Evolutionary conservation across 441 rosid species (phyloP), one percentile per base, ranked within the genome.

Genomic region (Croton setiger): DNA sequence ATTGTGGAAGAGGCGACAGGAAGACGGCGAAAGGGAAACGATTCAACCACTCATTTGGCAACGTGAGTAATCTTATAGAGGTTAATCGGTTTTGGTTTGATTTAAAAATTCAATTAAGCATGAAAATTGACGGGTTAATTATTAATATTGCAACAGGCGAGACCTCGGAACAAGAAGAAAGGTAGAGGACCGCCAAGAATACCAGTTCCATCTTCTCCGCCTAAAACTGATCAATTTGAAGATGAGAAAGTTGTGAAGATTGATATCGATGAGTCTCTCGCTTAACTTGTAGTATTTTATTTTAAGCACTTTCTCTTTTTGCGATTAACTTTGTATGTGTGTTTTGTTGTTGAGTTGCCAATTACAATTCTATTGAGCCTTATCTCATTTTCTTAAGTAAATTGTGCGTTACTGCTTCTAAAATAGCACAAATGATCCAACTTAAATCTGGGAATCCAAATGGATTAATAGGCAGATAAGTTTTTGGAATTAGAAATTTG

Each of bases 1-100:
- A 81, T 72, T 92, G 96, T 66, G 95, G 96, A 4, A 73, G 96
- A 76, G 95, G 95, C 56, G 96, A 92, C 75, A 84, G 68, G 80
- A 90, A 90, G 80, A 90, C 95, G 4, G 89, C 76, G 13, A 87
- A 72, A 72, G 96, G 96, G 57, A 90, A 92, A 83, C 93, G 96
- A n/a, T 90, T 90, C 74, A 84, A 82, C 56, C 98, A 90, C 82
- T 90, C 95, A 2, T 90, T 82, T 21, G 97, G 97, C 57, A 88
- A 90, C 75, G 98, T 90, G 62, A 81, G 83, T 72, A 33, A 7
- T 0, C 35, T 0, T n/a, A n/a, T n/a, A n/a, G n/a, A 7, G 18
- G 13, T 53, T 54, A 41, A 44, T 59, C 57, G 11, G 15, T 47
- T 12, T 1, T 13, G 0, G 4, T 47, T 15, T 47, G 13, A 4